These are phyloP conservation scores for Chlorokybus atmophyticus DNA, from an alignment of 139 green algal species.

Conservation along the genomic window DNA sequence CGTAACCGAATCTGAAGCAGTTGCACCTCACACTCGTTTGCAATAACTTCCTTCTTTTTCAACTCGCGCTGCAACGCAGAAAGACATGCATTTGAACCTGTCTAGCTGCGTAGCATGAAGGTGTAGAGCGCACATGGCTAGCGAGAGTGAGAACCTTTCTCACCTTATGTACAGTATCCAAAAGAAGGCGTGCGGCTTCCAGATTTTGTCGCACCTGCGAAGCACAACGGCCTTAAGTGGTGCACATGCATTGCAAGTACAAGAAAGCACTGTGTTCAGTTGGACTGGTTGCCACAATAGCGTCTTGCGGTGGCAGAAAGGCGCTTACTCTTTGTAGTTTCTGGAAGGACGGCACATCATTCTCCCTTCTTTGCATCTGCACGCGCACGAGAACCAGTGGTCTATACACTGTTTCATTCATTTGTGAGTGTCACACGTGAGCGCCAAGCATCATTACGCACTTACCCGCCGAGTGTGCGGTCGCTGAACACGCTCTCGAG, in stretches of 20 bases:
- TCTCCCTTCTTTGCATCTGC: conserved; percentile 28
- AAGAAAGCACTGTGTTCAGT: background rate
- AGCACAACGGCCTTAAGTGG: too few species aligned
- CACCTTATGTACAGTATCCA: background rate
- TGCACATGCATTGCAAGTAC: background rate
- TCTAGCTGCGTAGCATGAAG: too few species aligned
- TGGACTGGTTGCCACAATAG: background rate
- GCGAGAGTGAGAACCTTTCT: too few species aligned
- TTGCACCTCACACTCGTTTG: conserved; percentile 15
- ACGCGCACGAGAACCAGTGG: background rate
- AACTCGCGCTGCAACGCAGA: conserved; percentile 12
- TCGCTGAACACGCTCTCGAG: conserved; percentile 69
- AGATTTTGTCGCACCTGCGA: background rate
- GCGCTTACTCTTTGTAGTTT: conserved; percentile 16
- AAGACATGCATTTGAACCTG: too few species aligned
- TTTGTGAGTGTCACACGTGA: too few species aligned
- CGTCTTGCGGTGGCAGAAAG: background rate
- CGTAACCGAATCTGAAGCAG: background rate
- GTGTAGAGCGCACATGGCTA: too few species aligned
- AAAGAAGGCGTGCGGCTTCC: background rate
- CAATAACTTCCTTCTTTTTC: conserved; percentile 19
- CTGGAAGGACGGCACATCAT: conserved; percentile 23
- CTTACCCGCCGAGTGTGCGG: conserved; percentile 65
- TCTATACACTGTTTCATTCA: too few species aligned
- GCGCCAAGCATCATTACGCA: too few species aligned